Percentiles rank a stretch among this genome's conserved stretches.
Evolutionary conservation across 768 basidiomycete species (phyloP).

Genomic region (Naematelia aurantialba): DNA sequence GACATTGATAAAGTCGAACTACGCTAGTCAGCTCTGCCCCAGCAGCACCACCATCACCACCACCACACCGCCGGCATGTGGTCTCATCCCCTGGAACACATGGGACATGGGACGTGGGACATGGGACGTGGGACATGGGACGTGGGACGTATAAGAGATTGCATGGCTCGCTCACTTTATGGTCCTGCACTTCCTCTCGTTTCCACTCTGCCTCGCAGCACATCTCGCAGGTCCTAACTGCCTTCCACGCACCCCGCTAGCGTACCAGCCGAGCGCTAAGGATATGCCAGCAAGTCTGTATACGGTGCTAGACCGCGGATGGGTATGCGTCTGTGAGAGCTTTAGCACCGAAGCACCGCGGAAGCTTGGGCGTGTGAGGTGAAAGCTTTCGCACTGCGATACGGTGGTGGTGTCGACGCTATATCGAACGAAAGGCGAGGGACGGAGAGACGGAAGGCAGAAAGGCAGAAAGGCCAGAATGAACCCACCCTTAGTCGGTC

Average conservation of each 20-base stretch:
- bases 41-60: not conserved
- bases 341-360: no score
- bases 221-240: constrained; percentile 52
- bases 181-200: constrained; percentile 92
- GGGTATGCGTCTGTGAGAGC: no score
- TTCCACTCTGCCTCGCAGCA: constrained; percentile 79
- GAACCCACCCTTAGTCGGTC: not conserved
- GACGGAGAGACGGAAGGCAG: not conserved
- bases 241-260: no score
- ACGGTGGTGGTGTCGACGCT: no score
- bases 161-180: constrained; percentile 65
- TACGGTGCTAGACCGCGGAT: no score
- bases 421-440: not conserved
- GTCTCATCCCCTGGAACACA: not conserved
- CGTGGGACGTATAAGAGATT: not conserved
- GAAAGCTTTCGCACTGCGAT: no score
- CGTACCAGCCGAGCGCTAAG: no score
- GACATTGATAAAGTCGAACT: constrained; percentile 98
- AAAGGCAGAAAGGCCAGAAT: not conserved
- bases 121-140: no score
- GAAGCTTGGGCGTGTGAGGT: no score
- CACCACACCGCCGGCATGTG: no score
- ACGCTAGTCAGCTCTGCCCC: not conserved
- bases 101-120: no score
- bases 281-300: no score